Evolutionary conservation across 352 stramenopile genomes (phyloP).

Genomic region (Pythium phragmiticola): DNA sequence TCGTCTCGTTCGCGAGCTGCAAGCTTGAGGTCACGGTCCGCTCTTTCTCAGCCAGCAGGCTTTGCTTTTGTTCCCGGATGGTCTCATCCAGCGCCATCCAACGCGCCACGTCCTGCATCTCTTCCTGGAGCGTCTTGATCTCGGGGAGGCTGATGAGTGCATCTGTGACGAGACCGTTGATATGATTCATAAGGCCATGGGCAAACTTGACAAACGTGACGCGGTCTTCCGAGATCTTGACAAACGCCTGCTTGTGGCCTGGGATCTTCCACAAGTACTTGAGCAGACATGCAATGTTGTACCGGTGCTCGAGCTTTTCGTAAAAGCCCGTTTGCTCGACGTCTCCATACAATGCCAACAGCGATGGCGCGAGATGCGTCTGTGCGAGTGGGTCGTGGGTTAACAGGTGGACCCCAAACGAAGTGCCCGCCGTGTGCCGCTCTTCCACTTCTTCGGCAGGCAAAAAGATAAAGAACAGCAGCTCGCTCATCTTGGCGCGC

Average conservation of each 20-base stretch:
- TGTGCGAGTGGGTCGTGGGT: conserved; percentile 68
- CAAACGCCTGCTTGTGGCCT: conserved; percentile 94
- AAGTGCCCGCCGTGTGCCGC: conserved; percentile 55
- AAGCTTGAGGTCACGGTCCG: conserved; percentile 92
- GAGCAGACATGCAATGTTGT: conserved; percentile 95
- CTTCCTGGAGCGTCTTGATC: conserved; percentile 92
- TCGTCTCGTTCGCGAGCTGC: conserved; percentile 96
- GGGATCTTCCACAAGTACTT: conserved; percentile 96
- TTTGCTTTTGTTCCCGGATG: conserved; percentile 89
- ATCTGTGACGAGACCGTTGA: conserved; percentile 95
- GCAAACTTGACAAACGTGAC: conserved; percentile 97
- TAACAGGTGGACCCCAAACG: conserved; percentile 57
- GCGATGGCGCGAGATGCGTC: conserved; percentile 90
- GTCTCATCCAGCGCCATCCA: conserved; percentile 88
- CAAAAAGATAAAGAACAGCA: conserved; percentile 96
- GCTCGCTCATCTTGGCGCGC: conserved; percentile 95
- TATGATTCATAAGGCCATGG: conserved; percentile 99
- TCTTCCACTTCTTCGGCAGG: conserved; percentile 83
- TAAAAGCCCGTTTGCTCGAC: conserved; percentile 98
- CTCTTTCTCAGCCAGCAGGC: conserved; percentile 86
- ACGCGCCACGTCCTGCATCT: conserved; percentile 80
- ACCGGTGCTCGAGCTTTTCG: conserved; percentile 96
- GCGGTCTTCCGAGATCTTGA: conserved; percentile 90
- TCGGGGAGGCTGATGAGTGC: conserved; percentile 96
- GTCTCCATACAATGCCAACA: conserved; percentile 97